A percentile compares a stretch with the other conserved stretches of the same genome.
phyloP scores from a whole-genome alignment of 73 alveolate genomes.

The Symbiodinium pilosum region DNA sequence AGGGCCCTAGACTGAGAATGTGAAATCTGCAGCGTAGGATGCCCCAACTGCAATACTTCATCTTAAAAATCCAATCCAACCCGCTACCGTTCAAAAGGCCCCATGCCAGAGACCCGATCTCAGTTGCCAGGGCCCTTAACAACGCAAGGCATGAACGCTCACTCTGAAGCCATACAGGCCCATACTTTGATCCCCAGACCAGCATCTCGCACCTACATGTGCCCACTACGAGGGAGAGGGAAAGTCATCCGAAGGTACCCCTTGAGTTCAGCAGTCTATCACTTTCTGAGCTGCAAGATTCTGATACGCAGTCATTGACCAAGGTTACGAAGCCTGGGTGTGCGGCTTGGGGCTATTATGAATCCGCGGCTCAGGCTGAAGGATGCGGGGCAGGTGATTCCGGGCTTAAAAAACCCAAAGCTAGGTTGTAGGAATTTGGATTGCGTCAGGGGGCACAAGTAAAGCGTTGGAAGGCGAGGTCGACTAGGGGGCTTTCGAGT shows the following conservation, averaged over 20 bases:
- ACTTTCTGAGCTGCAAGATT: neutral
- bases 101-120: neutral
- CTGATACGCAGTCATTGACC: neutral
- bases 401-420: neutral
- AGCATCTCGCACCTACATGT: neutral
- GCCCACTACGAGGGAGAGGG: neutral
- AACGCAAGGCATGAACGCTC: neutral
- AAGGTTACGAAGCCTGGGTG: neutral
- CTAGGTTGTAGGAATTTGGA: neutral
- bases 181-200: neutral
- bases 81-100: neutral
- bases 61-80: neutral
- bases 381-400: neutral
- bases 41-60: neutral
- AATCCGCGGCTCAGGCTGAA: neutral
- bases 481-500: too few relatives aligned
- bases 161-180: too few relatives aligned
- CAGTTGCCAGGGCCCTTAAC: neutral
- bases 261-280: neutral
- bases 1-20: neutral
- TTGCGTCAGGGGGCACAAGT: neutral
- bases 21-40: neutral
- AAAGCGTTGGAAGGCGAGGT: neutral
- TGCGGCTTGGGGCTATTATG: neutral
- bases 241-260: neutral